These are phyloP conservation scores for Gaeumannomyces tritici DNA, from an alignment of 2,329 filamentous ascomycete genomes.

Conservation along the genomic window DNA sequence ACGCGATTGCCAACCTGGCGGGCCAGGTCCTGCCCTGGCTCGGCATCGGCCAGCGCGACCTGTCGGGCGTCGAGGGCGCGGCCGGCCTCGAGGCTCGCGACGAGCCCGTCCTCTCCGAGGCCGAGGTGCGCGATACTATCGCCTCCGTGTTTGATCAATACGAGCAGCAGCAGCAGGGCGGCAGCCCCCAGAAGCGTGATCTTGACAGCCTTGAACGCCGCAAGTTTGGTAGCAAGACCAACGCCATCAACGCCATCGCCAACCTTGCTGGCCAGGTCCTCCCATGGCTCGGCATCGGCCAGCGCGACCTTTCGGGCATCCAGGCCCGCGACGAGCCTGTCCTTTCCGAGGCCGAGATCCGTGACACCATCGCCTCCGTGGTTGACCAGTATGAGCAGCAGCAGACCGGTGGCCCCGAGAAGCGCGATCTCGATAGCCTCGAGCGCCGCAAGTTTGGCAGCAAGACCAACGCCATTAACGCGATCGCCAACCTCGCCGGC, in stretches of 20 bases:
- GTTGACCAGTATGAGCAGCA: too few relatives aligned
- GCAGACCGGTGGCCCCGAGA: too few relatives aligned
- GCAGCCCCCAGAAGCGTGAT: background rate
- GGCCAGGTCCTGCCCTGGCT: background rate
- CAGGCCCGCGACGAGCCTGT: background rate
- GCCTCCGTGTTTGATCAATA: background rate
- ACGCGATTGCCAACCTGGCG: background rate
- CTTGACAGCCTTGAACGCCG: background rate
- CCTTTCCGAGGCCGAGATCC: too few relatives aligned
- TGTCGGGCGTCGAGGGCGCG: background rate
- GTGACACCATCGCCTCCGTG: too few relatives aligned
- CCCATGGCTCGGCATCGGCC: background rate
- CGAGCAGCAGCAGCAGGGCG: background rate
- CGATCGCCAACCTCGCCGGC: background rate
- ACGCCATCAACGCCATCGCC: background rate
- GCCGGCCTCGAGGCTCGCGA: too few relatives aligned
- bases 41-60: background rate
- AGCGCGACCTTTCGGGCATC: background rate
- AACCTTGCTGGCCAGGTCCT: background rate
- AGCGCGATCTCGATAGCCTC: too few relatives aligned
- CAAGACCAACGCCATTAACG: background rate
- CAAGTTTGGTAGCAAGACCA: background rate
- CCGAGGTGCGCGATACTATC: background rate
- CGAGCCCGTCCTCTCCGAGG: background rate
- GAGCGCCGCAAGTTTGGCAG: background rate